A percentile compares a stretch with the other conserved stretches of the same genome.
Conservation (phyloP, 2,329 filamentous ascomycete species). For the Talaromyces rugulosus region DNA sequence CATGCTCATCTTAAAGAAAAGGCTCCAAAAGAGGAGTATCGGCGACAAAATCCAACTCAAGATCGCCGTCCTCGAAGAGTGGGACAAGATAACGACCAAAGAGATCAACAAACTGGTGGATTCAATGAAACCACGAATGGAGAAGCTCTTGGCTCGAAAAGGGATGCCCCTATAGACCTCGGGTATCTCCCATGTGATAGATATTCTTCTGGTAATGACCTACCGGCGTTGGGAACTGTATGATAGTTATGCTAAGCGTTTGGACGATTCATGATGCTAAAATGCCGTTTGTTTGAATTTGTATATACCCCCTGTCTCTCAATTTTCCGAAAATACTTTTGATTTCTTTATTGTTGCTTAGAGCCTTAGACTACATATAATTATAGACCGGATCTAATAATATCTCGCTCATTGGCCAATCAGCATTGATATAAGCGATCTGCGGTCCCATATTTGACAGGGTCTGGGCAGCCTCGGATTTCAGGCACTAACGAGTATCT, state of each 20-base stretch:
- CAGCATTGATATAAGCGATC: not conserved
- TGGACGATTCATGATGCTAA: not conserved
- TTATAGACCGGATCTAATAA: not conserved
- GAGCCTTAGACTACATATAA: not conserved
- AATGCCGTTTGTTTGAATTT: not conserved
- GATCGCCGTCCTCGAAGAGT: constrained; percentile 13
- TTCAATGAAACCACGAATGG: constrained; percentile 14
- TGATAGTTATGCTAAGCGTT: not conserved
- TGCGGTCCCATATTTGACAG: not conserved
- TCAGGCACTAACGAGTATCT: not conserved
- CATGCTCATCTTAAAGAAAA: constrained; percentile 13
- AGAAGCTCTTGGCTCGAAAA: constrained; percentile 9
- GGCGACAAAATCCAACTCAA: constrained; percentile 11
- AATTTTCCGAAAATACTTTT: not conserved
- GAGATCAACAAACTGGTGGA: constrained; percentile 16
- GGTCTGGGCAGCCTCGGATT: not conserved
- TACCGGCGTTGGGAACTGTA: not conserved
- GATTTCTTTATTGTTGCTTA: too few relatives aligned
- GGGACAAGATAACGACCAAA: constrained; percentile 13
- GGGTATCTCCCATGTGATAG: not conserved
- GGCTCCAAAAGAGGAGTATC: constrained; percentile 13
- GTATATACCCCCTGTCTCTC: not conserved
- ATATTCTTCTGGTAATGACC: not conserved
- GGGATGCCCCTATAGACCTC: constrained; percentile 12
- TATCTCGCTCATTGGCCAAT: not conserved